Base-by-base conservation (phyloP, 768 basidiomycete species). In the Coprinopsis cinerea region DNA sequence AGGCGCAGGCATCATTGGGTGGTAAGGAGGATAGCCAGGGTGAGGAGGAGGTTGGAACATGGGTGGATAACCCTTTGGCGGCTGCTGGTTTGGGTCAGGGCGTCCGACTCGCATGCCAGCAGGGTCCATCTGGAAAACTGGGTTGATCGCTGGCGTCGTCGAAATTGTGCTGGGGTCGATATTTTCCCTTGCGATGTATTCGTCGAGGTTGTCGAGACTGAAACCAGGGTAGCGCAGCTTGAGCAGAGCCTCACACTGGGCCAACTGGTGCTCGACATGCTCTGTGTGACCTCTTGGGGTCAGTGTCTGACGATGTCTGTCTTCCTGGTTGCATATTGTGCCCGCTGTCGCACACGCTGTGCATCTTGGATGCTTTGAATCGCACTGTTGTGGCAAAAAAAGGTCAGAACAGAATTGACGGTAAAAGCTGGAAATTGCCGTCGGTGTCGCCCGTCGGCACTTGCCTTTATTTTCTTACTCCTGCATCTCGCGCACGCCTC, bases 391-490 rank as follows among this genome's bases (percentile, higher is more conserved):
- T 54, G 58, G 50, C 59, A 47, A 54, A 57, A 57, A 60, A 65
- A 63, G 55, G 11, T 34, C 37, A 44, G 49, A 5, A 37, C 5
- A 57, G 55, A 58, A 63, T 65, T 67, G 60, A 64, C 66, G 63
- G 69, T 66, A 70, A 67, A 64, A 66, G 67, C 68, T 82, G 85
- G 83, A 79, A 84, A 78, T 85, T 87, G 85, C 85, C 84, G 83
- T 81, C 84, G 85, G 83, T 77, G 72, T 68, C 67, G 67, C 75
- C 81, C 82, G 81, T 72, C 74, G 75, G 73, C 70, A 73, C 73
- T 74, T 76, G 82, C 87, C 88, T 92, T 92, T 72, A 92, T 92
- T 85, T 92, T 92, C 82, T 92, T 92, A 74, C 83, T 85, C 79
- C 90, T 87, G 77, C 90, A 92, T 66, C 90, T 79, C 56, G 90